Evolutionary conservation across 2,329 filamentous ascomycete species (phyloP), one percentile per base, ranked within the genome.

Genomic region (Dothidotthia symphoricarpi): DNA sequence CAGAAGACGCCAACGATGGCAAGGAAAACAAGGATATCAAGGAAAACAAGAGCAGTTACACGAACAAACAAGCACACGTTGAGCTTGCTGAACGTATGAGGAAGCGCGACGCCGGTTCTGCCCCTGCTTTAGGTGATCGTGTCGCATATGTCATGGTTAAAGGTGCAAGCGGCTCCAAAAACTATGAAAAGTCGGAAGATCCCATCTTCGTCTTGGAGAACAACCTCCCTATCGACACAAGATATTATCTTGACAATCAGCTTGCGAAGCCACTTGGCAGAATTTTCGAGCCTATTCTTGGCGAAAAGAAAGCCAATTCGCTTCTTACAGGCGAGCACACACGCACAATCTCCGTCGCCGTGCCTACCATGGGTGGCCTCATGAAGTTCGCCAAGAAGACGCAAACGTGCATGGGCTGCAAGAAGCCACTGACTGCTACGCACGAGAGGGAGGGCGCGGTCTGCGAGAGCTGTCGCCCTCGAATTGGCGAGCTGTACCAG

Each of bases 351-450:
- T 86, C 88, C 1, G 88, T 97, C 16, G 90, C 91, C 3, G 93
- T 88, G 14, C 91, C 94, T 0, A 86, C 86, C 0, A 80, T 95
- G 45, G 93, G 93, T 39, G 93, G 93, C 0, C 74, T 98, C 48
- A 98, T 98, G 93, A 96, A 95, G 70, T 98, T 97, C 63, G 80
- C 93, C 24, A 96, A 95, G 73, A 96, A 95, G 74, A 98, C 93
- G 3, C 83, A 90, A 70, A 97, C 93, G 0, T 98, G 93, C 67
- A 95, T 98, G 86, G 93, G 90, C 3, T 98, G 93, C 80, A 98
- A 97, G 78, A 96, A 96, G 68, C 93, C 93, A 3, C 76, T 98
- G 33, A 82, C 80, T 6, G 82, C 81, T 43, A 86, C 87, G 53
- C 79, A 86, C 30, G 91, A 96, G 69, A 82, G 78, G 51, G 80